A percentile compares a stretch with the other conserved stretches of the same genome.
phyloP scores from a whole-genome alignment of 1,284 basidiomycete genomes.

The Coniferiporia weirii region DNA sequence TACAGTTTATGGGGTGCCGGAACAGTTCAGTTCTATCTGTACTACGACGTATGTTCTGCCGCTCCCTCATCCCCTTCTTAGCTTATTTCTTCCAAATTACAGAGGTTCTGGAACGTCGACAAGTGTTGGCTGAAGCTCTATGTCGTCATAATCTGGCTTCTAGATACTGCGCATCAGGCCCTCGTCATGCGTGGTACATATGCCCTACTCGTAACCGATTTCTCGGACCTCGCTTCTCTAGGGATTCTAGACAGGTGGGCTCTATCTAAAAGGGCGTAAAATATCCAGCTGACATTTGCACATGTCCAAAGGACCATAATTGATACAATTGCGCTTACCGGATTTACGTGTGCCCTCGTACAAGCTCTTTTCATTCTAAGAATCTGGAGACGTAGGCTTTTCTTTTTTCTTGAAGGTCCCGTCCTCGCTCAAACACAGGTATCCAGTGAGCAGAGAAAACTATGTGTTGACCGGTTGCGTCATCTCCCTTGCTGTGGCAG shows the following conservation, averaged over 20 bases:
- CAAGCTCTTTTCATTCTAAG: conserved; percentile 6
- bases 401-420: neutral
- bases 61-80: neutral
- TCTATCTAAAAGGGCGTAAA: neutral
- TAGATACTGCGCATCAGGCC: conserved; percentile 11
- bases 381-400: conserved; percentile 2
- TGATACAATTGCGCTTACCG: neutral
- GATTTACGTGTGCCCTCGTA: neutral
- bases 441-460: conserved; percentile 9
- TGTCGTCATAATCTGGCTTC: conserved; percentile 6
- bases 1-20: neutral
- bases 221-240: neutral
- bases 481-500: neutral
- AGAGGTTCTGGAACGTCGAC: conserved; percentile 8
- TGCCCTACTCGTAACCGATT: conserved; percentile 6
- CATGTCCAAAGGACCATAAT: neutral
- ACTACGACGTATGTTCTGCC: conserved; percentile 4
- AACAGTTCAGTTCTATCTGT: conserved; percentile 7
- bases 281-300: neutral
- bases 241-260: neutral
- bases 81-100: neutral
- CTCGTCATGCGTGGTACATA: conserved; percentile 5
- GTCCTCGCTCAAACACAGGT: neutral
- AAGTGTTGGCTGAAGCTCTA: neutral
- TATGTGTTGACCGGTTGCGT: conserved; percentile 2